Base-by-base conservation (phyloP, 345 rosid species). In the Salix arbutifolia region DNA sequence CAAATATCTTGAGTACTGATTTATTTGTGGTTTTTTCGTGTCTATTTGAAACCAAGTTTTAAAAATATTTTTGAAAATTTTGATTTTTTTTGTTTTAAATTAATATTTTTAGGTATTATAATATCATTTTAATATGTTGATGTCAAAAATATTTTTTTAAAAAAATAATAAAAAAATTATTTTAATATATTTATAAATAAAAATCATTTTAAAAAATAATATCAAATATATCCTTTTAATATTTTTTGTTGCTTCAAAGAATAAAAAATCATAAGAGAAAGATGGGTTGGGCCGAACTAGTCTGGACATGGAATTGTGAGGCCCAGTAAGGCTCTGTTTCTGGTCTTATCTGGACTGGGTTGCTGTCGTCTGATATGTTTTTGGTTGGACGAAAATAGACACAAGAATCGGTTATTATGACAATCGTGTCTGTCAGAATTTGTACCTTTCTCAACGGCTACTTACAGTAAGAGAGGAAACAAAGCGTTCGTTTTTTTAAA, bases 381-480 rank as follows among this genome's bases (percentile, higher is more conserved):
- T 9, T 9, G 1, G 10, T 58, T 58, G 28, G 61, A 72, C 66
- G 31, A 37, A 72, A 72, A 52, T 12, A 52, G 42, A 17, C 74
- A 21, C 25, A 48, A 56, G 37, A 33, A 65, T 67, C 38, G 68
- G 72, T 67, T 78, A 37, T 3, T 50, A 10, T 37, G 61, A 72
- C 81, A 56, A 56, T 66, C 67, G 67, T 72, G 81, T 67, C 76
- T 13, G 26, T 67, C 13, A 31, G 42, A 38, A 37, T 12, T n/a
- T 61, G 5, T 17, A 28, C 62, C 68, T 48, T 67, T 25, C 75
- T 78, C 62, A 86, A 86, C 89, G 89, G 89, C 87, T 86, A 84
- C 68, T 82, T 76, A 2, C 69, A 46, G 42, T 23, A 25, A 58
- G 64, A 4, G 33, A 26, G 21, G 40, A 18, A 17, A 4, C 14